Evolutionary conservation across 768 basidiomycete species (phyloP), one percentile per base, ranked within the genome.

Genomic region (Xerocomellus chrysenteron): DNA sequence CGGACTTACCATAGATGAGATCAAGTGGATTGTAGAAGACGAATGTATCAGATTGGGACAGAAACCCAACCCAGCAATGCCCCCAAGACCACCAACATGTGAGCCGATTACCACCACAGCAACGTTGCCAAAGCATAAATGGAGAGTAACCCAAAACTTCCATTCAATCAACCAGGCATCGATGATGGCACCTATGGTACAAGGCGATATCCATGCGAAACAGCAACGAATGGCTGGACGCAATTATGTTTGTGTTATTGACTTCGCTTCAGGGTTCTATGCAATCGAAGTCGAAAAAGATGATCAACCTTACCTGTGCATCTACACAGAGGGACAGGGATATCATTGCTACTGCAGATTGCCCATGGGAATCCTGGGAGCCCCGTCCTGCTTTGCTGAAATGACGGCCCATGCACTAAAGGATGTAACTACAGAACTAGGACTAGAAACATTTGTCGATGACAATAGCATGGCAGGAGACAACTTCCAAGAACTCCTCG

Each of bases 291-390:
- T 70, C 2, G 56, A 51, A 3, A 47, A 63, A 33, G 55, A 59
- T 0, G 37, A 56, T 12, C 60, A 63, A 19, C 68, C 64, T 0
- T 73, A 71, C 33, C 57, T 74, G 0, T 62, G 59, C 6, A 76
- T 79, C 55, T 77, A 74, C 36, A 65, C 76, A 0, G 68, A 70
- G 49, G 76, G 75, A 0, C n/a, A 61, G 2, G 78, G 78, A 0
- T 77, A 72, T 46, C 75, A 72, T 43, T 51, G 55, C 10, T 78
- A 75, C 41, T 40, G 49, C 3, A 24, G 66, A 0, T 76, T 80
- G 73, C 77, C 75, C 0, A 78, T 80, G 54, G 78, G 78, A 0
- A 47, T 78, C 0, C 75, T 71, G 0, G 77, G 75, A 0, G 73
- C 74, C 2, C 78, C 76, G 7, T 65, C 24, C 16, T 48, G 47